These are phyloP conservation scores for Cicer pinnatifidum DNA, from an alignment of 306 rosid species.

Conservation along the genomic window DNA sequence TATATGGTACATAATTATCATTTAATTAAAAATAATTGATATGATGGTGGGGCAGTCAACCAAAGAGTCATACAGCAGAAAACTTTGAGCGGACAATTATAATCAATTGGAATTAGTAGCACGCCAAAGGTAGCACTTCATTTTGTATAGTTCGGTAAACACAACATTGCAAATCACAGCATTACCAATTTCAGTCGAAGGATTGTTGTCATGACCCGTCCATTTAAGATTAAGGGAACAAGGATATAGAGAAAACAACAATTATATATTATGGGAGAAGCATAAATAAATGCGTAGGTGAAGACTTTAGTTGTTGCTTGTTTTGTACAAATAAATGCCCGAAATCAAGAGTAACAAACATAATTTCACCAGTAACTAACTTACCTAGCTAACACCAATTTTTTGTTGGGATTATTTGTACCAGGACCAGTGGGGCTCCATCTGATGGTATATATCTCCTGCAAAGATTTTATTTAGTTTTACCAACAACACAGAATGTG, in stretches of 20 bases:
- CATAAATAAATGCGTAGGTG: background rate
- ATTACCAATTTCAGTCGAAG: constrained; percentile 3
- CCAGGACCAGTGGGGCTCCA: constrained; percentile 98
- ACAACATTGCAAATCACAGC: constrained; percentile 8
- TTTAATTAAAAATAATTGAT: constrained; percentile 8
- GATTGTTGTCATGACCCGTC: constrained; percentile 21
- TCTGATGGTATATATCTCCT: constrained; percentile 96
- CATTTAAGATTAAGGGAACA: background rate
- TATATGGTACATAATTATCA: constrained; percentile 5
- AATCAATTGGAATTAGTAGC: constrained; percentile 25
- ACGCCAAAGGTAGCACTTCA: constrained; percentile 27
- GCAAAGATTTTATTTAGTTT: constrained; percentile 42
- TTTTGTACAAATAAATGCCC: background rate
- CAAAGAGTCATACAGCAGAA: background rate
- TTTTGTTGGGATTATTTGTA: constrained; percentile 77
- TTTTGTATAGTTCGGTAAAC: constrained; percentile 4
- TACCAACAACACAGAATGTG: constrained; percentile 25
- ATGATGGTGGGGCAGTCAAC: constrained; percentile 8
- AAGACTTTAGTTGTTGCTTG: background rate
- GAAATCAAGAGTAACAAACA: background rate
- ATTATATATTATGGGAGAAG: constrained; percentile 12
- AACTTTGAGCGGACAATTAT: constrained; percentile 6
- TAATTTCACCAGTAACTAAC: constrained; percentile 31
- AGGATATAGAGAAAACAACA: background rate
- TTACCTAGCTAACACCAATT: constrained; percentile 91